These are phyloP conservation scores for Carex scoparia DNA, from an alignment of 176 grass and related monocot species.

Conservation along the genomic window DNA sequence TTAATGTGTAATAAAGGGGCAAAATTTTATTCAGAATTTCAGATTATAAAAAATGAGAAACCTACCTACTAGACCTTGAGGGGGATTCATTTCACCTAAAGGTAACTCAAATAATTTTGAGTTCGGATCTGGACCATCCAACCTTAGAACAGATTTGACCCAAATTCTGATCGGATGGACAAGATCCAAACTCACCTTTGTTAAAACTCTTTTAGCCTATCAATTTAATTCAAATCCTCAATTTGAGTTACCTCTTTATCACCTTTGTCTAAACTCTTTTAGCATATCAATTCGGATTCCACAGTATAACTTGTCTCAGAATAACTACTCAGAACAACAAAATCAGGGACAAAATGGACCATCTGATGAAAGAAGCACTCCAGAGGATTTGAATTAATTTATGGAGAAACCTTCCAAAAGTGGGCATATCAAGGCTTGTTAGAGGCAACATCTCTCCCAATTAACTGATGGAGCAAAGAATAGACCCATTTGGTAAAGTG, in stretches of 20 bases:
- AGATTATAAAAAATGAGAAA: too few species aligned
- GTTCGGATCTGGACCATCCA: too few species aligned
- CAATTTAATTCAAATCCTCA: not conserved
- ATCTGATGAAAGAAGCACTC: not conserved
- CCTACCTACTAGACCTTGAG: too few species aligned
- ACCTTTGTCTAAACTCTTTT: not conserved
- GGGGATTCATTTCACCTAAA: too few species aligned
- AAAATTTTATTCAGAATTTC: too few species aligned
- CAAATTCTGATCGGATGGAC: too few species aligned
- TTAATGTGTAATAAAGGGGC: too few species aligned
- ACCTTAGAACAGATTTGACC: too few species aligned
- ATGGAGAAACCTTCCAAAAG: not conserved
- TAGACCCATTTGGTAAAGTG: not conserved
- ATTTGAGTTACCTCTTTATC: not conserved
- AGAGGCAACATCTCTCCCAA: slow-evolving; percentile 1
- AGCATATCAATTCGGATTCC: not conserved
- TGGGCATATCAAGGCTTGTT: not conserved
- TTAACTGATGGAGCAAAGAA: not conserved
- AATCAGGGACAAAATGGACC: not conserved
- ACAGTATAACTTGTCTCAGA: not conserved
- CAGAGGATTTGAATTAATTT: not conserved
- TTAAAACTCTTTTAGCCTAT: not conserved
- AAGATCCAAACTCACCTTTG: not conserved
- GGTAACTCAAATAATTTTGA: too few species aligned
- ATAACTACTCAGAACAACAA: not conserved